A percentile compares a stretch with the other conserved stretches of the same genome.
phyloP scores from a whole-genome alignment of 108 stramenopile species.

The Chaetoceros tenuissimus region DNA sequence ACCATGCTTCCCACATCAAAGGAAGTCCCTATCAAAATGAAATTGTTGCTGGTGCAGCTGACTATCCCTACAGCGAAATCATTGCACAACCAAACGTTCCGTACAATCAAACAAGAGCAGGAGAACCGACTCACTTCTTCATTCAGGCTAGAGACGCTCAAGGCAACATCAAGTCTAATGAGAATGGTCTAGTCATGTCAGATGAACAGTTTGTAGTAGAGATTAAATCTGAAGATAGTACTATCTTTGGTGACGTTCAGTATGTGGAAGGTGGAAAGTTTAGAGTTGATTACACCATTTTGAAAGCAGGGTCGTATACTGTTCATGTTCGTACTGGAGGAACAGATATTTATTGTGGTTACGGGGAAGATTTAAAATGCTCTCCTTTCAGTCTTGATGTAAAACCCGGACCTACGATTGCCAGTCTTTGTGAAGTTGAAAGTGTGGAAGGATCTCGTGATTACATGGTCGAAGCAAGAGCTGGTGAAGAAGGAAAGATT shows the following conservation, averaged over 20 bases:
- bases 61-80: conserved; percentile 52
- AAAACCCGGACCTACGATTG: conserved; percentile 47
- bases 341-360: conserved; percentile 71
- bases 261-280: conserved; percentile 64
- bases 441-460: conserved; percentile 39
- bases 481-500: conserved; percentile 56
- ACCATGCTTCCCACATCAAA: conserved; percentile 42
- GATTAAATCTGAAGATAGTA: conserved; percentile 12
- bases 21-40: conserved; percentile 63
- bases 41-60: conserved; percentile 65
- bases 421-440: conserved; percentile 42
- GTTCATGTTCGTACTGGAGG: conserved; percentile 70
- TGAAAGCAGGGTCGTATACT: conserved; percentile 61
- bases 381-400: conserved; percentile 67
- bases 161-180: conserved; percentile 38
- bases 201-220: conserved; percentile 58
- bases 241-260: conserved; percentile 27
- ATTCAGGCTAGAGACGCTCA: conserved; percentile 61
- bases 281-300: conserved; percentile 42
- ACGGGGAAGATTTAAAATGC: conserved; percentile 61
- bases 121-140: conserved; percentile 46
- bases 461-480: conserved; percentile 51
- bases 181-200: conserved; percentile 22
- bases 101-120: conserved; percentile 40
- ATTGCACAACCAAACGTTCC: conserved; percentile 44